Percentiles rank a stretch among this genome's conserved stretches.
These are phyloP conservation scores for Candida sp. DNA, from an alignment of 1,139 yeast genomes.

Conservation along the genomic window DNA sequence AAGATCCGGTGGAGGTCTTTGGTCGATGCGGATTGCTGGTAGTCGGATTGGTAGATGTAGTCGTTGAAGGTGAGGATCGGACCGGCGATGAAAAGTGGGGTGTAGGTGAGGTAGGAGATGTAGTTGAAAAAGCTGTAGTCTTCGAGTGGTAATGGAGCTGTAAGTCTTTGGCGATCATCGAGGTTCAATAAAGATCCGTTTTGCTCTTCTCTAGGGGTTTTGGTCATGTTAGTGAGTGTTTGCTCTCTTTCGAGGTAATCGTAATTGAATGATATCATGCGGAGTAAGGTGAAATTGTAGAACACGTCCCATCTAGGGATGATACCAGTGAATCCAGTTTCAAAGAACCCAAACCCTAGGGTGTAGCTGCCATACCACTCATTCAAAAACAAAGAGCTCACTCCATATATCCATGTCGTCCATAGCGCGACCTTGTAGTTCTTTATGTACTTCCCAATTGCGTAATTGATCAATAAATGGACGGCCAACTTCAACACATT, in stretches of 20 bases:
- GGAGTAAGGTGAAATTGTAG: slow-evolving; percentile 84
- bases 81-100: slow-evolving; percentile 95
- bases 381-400: slow-evolving; percentile 76
- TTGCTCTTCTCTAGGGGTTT: slow-evolving; percentile 15
- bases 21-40: slow-evolving; percentile 40
- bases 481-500: slow-evolving; percentile 63
- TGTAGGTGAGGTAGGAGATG: slow-evolving; percentile 76
- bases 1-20: slow-evolving; percentile 53
- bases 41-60: slow-evolving; percentile 72
- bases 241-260: slow-evolving; percentile 65
- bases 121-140: slow-evolving; percentile 71
- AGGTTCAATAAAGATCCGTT: slow-evolving; percentile 22
- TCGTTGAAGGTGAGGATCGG: slow-evolving; percentile 95
- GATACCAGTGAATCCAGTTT: slow-evolving; percentile 67
- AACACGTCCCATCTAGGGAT: slow-evolving; percentile 96
- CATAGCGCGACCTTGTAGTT: slow-evolving; percentile 31
- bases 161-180: slow-evolving; percentile 71
- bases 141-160: slow-evolving; percentile 59
- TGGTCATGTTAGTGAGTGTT: slow-evolving; percentile 14
- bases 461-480: slow-evolving; percentile 60
- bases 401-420: slow-evolving; percentile 77
- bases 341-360: slow-evolving; percentile 57
- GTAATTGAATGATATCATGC: slow-evolving; percentile 82
- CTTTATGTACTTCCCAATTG: slow-evolving; percentile 50
- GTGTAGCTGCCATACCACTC: slow-evolving; percentile 64